Percentiles rank a stretch among this genome's conserved stretches.
These are phyloP conservation scores for Loxodes magnus DNA, from an alignment of 73 alveolate genomes.

Conservation along the genomic window DNA sequence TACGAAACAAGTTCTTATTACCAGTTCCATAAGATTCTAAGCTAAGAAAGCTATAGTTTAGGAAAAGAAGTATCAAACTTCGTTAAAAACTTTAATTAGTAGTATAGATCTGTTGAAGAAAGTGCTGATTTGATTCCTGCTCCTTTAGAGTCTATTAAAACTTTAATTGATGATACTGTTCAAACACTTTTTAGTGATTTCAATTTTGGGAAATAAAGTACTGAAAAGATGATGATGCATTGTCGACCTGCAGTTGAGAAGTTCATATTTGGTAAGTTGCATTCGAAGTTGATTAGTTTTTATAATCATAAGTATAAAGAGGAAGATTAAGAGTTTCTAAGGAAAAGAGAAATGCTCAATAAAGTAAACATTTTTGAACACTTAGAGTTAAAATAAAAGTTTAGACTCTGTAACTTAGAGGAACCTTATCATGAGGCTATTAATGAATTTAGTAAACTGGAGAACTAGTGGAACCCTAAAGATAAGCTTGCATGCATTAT, in stretches of 20 bases:
- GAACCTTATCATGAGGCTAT: conserved; percentile 3
- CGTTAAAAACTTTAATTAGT: background rate
- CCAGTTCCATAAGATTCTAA: conserved; percentile 2
- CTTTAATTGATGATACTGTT: background rate
- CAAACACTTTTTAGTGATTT: conserved; percentile 5
- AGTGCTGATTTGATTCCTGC: conserved; percentile 1
- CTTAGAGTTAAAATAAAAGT: background rate
- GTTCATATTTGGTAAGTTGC: conserved; percentile 1
- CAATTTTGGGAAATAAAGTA: conserved; percentile 3
- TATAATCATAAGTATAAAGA: background rate
- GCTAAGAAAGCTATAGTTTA: conserved; percentile 1
- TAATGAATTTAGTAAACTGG: background rate
- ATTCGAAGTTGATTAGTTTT: background rate
- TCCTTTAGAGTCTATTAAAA: background rate
- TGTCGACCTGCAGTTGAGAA: conserved; percentile 16
- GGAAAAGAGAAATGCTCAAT: background rate
- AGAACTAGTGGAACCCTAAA: background rate
- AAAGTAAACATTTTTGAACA: background rate
- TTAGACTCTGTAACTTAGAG: background rate
- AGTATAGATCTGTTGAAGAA: conserved; percentile 5
- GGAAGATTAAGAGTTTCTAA: background rate
- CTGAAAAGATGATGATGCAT: conserved; percentile 7
- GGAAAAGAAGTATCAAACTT: conserved; percentile 2
- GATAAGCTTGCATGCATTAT: conserved; percentile 3
- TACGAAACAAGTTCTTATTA: conserved; percentile 13